phyloP scores from a whole-genome alignment of 306 rosid species.

The Alnus rubra region DNA sequence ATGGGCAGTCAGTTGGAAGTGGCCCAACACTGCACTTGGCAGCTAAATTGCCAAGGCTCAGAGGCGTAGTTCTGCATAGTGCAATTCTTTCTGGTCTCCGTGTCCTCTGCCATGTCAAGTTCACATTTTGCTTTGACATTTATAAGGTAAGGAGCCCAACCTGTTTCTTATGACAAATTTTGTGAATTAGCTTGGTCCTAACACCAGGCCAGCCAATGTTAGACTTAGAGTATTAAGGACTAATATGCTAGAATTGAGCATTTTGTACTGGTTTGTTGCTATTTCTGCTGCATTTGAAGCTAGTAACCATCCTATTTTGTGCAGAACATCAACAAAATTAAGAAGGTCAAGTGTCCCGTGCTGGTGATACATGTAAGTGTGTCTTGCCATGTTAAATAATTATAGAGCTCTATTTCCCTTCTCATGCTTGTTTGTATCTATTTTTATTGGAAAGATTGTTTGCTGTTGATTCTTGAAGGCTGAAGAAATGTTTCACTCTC shows the following conservation, averaged over 20 bases:
- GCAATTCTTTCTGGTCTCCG: conserved; percentile 96
- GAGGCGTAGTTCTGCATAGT: conserved; percentile 93
- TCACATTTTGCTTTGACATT: conserved; percentile 87
- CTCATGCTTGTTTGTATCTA: conserved; percentile 6
- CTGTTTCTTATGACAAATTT: background rate
- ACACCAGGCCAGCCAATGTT: conserved; percentile 12
- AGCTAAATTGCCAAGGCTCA: conserved; percentile 82
- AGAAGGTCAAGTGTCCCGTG: conserved; percentile 96
- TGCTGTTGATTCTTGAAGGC: background rate
- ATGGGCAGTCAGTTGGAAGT: conserved; percentile 98
- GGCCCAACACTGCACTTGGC: conserved; percentile 98
- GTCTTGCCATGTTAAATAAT: conserved; percentile 1
- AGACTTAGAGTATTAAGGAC: conserved; percentile 8
- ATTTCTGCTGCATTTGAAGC: conserved; percentile 22
- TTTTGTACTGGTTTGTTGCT: conserved; percentile 16
- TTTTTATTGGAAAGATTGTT: background rate
- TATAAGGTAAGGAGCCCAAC: conserved; percentile 61
- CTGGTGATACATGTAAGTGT: conserved; percentile 95
- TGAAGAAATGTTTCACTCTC: background rate
- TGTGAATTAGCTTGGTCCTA: background rate
- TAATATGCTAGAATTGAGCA: conserved; percentile 4
- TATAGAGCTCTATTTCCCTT: conserved; percentile 1
- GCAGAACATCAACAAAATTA: conserved; percentile 96
- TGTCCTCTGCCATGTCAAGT: conserved; percentile 89
- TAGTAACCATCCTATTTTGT: conserved; percentile 4